A percentile compares a stretch with the other conserved stretches of the same genome.
Evolutionary conservation across 2,329 filamentous ascomycete genomes (phyloP).

Genomic region (Sphaerostilbella broomeana): DNA sequence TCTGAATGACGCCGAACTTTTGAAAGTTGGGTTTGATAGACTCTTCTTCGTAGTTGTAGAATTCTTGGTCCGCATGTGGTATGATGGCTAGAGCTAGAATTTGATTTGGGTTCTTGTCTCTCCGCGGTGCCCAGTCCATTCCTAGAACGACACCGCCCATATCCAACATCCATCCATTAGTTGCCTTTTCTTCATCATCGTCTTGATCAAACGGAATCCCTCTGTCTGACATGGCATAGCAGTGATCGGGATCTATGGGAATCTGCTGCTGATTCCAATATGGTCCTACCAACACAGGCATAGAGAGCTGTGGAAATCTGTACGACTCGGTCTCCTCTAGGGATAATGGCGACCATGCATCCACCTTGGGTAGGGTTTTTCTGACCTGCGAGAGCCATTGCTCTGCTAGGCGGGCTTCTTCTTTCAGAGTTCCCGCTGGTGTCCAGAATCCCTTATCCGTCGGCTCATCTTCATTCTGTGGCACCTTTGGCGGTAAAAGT

Average conservation of each 20-base stretch:
- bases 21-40: conserved; percentile 32
- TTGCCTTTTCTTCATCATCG: conserved; percentile 17
- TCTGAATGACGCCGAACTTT: conserved; percentile 42
- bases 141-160: conserved; percentile 46
- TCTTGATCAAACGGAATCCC: conserved; percentile 26
- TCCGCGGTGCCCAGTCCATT: conserved; percentile 45
- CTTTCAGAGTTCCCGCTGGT: conserved; percentile 27
- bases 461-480: conserved; percentile 22
- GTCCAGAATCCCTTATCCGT: conserved; percentile 35
- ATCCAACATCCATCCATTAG: conserved; percentile 48
- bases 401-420: conserved; percentile 30
- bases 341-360: conserved; percentile 17
- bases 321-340: conserved; percentile 26
- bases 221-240: conserved; percentile 21
- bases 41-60: conserved; percentile 33
- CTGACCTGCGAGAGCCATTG: conserved; percentile 23
- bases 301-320: conserved; percentile 19
- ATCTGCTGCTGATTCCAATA: conserved; percentile 25
- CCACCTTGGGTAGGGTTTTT: conserved; percentile 13
- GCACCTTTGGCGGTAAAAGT: conserved; percentile 33
- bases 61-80: conserved; percentile 45
- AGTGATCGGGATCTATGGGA: conserved; percentile 22
- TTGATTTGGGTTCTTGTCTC: conserved; percentile 32
- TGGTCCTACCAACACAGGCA: conserved; percentile 31
- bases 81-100: conserved; percentile 46